Evolutionary conservation across 768 basidiomycete genomes (phyloP).

Genomic region (Lentinula guzmanii): DNA sequence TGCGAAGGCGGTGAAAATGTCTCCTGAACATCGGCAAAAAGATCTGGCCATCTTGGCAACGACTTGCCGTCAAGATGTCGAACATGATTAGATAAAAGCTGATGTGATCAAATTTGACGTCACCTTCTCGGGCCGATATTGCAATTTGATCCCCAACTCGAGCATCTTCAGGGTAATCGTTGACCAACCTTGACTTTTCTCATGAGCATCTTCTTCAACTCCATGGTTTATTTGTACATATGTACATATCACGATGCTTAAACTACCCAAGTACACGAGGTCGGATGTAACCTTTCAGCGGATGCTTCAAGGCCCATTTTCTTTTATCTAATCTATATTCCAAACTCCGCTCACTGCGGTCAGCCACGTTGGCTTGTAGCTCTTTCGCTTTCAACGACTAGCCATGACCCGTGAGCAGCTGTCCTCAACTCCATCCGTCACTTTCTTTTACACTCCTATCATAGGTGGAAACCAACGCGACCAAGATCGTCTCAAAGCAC

Average conservation of each 20-base stretch:
- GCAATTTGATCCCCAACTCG: too few relatives aligned
- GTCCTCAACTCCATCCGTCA: slow-evolving; percentile 4
- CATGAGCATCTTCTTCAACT: background rate
- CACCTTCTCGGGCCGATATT: background rate
- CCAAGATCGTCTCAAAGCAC: slow-evolving; percentile 62
- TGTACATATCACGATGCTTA: background rate
- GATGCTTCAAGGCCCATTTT: background rate
- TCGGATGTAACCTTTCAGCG: background rate
- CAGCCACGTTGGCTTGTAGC: background rate
- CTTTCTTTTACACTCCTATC: slow-evolving; percentile 8
- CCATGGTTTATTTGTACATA: background rate
- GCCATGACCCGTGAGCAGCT: slow-evolving; percentile 50
- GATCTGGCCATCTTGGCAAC: background rate
- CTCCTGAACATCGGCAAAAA: background rate
- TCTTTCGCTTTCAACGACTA: background rate
- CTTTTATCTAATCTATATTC: background rate
- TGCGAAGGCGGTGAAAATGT: background rate
- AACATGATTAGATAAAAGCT: background rate
- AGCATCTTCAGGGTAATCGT: background rate
- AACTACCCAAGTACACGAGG: too few relatives aligned
- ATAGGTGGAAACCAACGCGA: slow-evolving; percentile 83
- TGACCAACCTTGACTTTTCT: too few relatives aligned
- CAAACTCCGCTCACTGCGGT: background rate
- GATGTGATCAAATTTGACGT: background rate
- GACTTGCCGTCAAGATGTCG: background rate